Percentiles rank a stretch among this genome's conserved stretches.
phyloP scores from a whole-genome alignment of 202 grass and related monocot species.

The Thinopyrum obtusiflorum region DNA sequence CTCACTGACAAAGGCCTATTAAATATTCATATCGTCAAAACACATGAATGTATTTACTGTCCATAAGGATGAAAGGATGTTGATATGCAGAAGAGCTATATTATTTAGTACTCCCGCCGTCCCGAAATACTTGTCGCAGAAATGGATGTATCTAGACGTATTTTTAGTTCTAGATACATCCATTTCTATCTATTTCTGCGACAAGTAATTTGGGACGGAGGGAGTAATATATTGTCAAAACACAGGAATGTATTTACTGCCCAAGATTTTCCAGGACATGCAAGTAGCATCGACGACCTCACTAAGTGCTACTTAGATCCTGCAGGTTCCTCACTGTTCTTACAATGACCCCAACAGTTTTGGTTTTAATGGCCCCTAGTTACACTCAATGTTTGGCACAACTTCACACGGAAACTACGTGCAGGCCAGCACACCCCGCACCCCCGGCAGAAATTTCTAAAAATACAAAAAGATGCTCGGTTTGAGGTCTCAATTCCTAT shows the following conservation, averaged over 20 bases:
- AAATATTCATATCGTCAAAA: constrained; percentile 19
- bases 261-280: constrained; percentile 16
- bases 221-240: too few species aligned
- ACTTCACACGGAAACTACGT: not conserved
- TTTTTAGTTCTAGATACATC: too few species aligned
- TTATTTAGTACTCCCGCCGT: not conserved
- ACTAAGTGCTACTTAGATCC: not conserved
- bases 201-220: too few species aligned
- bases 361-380: not conserved
- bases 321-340: not conserved
- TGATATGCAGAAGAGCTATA: not conserved
- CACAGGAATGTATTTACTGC: not conserved
- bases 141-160: too few species aligned
- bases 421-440: too few species aligned
- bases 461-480: not conserved
- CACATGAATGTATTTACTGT: not conserved
- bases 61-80: not conserved
- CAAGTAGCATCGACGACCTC: not conserved
- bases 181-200: too few species aligned
- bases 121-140: too few species aligned
- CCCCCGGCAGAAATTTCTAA: not conserved
- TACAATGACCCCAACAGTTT: not conserved
- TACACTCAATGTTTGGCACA: not conserved
- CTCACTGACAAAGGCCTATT: constrained; percentile 81
- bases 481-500: not conserved